Percentiles rank a stretch among this genome's conserved stretches.
Conservation (phyloP, 129 eudicot species). For the Glebionis coronaria region DNA sequence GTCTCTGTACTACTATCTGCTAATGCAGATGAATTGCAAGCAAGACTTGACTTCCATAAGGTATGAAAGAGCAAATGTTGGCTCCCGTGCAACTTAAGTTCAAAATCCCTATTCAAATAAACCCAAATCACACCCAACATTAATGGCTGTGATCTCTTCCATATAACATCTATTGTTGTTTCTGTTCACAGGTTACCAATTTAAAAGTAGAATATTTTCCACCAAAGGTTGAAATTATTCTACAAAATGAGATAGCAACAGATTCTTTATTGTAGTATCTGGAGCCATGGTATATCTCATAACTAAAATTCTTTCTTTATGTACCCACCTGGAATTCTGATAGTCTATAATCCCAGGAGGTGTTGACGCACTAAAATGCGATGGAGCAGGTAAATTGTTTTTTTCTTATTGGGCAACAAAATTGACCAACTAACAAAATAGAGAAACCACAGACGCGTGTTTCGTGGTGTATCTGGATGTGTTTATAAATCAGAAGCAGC, state of each 20-base stretch:
- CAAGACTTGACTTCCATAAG: slow-evolving; percentile 68
- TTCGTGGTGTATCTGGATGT: neutral
- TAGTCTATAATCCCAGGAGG: slow-evolving; percentile 48
- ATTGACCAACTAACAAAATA: neutral
- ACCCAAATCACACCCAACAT: neutral
- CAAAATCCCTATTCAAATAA: slow-evolving; percentile 25
- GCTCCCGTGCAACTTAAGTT: slow-evolving; percentile 70
- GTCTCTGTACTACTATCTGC: neutral
- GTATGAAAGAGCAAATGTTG: slow-evolving; percentile 74
- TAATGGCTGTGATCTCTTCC: neutral
- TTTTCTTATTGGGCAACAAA: neutral
- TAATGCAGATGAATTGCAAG: slow-evolving; percentile 66
- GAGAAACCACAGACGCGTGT: neutral
- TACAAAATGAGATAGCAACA: slow-evolving; percentile 78
- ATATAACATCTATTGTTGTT: neutral
- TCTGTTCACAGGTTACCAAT: slow-evolving; percentile 37
- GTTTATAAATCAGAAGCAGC: slow-evolving; percentile 1
- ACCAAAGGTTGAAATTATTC: slow-evolving; percentile 70
- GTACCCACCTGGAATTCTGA: slow-evolving; percentile 23
- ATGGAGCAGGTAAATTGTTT: slow-evolving; percentile 55
- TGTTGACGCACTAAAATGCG: slow-evolving; percentile 47
- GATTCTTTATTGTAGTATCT: slow-evolving; percentile 68
- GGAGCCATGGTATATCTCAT: slow-evolving; percentile 64
- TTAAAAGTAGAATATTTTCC: slow-evolving; percentile 79
- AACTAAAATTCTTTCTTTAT: neutral